A percentile compares a stretch with the other conserved stretches of the same genome.
Evolutionary conservation across 352 stramenopile species (phyloP).

Genomic region (Pythium oligandrum): DNA sequence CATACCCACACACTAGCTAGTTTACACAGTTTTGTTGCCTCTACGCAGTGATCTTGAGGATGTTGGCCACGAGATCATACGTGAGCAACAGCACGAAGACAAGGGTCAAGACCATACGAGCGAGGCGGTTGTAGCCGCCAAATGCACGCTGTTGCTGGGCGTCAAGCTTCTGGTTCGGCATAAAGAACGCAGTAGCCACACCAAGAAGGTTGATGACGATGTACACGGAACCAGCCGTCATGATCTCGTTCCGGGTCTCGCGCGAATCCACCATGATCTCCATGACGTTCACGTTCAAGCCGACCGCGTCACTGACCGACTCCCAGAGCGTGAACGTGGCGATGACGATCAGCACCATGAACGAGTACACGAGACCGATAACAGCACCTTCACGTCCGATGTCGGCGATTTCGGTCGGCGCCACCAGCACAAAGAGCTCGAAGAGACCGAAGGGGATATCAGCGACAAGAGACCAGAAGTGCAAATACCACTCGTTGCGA

Average conservation of each 20-base stretch:
- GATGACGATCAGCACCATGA: slow-evolving; percentile 33
- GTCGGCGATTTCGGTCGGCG: slow-evolving; percentile 49
- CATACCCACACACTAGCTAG: too few relatives aligned
- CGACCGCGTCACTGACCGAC: slow-evolving; percentile 22
- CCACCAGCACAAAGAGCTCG: slow-evolving; percentile 35
- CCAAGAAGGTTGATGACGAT: slow-evolving; percentile 18
- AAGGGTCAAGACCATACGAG: too few relatives aligned
- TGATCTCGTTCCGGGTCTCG: slow-evolving; percentile 3
- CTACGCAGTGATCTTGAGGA: too few relatives aligned
- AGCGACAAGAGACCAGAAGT: slow-evolving; percentile 21
- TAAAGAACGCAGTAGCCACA: slow-evolving; percentile 12
- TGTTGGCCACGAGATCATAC: too few relatives aligned
- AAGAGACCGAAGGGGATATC: slow-evolving; percentile 38
- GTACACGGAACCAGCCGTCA: slow-evolving; percentile 1
- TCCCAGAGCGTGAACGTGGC: slow-evolving; percentile 21
- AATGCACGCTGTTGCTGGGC: slow-evolving; percentile 32
- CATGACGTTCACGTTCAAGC: slow-evolving; percentile 7
- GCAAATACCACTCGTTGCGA: slow-evolving; percentile 45
- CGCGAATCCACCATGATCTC: slow-evolving; percentile 7
- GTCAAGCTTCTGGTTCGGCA: slow-evolving; percentile 40
- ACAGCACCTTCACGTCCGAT: slow-evolving; percentile 47
- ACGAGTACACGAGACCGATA: slow-evolving; percentile 45
- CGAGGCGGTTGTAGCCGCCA: too few relatives aligned
- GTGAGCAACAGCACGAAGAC: too few relatives aligned
- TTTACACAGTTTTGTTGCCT: too few relatives aligned